Percentiles rank a stretch among this genome's conserved stretches.
phyloP scores from a whole-genome alignment of 805 yeast genomes.

The Yamadazyma scolyti region DNA sequence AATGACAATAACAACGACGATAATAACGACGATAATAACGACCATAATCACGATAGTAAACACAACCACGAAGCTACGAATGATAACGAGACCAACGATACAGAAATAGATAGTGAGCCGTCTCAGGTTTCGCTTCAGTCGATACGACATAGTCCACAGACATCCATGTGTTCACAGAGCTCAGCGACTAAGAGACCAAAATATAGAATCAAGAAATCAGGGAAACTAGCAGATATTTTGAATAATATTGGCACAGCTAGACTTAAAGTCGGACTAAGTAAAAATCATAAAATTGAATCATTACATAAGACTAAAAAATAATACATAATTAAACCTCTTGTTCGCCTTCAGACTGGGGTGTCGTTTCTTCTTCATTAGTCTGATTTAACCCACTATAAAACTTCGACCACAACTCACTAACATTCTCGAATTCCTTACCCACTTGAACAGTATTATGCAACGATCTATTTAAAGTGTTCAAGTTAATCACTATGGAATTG shows the following conservation, averaged over 20 bases:
- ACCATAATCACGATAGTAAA: background rate
- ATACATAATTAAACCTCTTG: background rate
- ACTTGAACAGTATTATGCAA: conserved; percentile 66
- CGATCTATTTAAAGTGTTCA: conserved; percentile 64
- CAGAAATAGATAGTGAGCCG: background rate
- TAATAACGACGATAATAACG: background rate
- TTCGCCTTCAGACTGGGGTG: too few relatives aligned
- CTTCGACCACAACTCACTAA: conserved; percentile 65
- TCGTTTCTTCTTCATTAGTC: background rate
- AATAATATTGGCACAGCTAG: conserved; percentile 5
- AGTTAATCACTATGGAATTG: conserved; percentile 61
- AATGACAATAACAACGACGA: too few relatives aligned
- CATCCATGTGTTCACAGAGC: background rate
- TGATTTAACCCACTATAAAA: conserved; percentile 53
- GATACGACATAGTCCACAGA: background rate
- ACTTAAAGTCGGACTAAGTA: conserved; percentile 9
- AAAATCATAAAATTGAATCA: conserved; percentile 9
- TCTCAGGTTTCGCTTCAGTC: too few relatives aligned
- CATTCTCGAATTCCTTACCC: conserved; percentile 72
- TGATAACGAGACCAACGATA: background rate
- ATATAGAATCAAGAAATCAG: conserved; percentile 1
- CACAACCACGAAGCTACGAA: background rate
- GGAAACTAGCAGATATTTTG: conserved; percentile 8
- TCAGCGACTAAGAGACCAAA: background rate
- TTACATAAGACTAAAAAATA: conserved; percentile 10